Evolutionary conservation across 495 filamentous ascomycete species (phyloP), one percentile per base, ranked within the genome.

Genomic region (Daldinia bambusicola): DNA sequence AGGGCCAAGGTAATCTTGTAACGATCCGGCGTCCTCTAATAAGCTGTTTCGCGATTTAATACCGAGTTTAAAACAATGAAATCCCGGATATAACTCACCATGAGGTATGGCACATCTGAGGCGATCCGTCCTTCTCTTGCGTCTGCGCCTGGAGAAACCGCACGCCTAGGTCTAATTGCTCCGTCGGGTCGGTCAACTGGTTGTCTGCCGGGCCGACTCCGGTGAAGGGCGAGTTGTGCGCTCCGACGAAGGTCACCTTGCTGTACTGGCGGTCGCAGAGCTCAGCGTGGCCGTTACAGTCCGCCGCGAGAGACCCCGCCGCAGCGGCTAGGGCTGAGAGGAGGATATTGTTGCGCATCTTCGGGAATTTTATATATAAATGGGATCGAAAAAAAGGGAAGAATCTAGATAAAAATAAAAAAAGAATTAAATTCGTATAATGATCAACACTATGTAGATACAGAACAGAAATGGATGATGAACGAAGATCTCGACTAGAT

Each of bases 131-230:
- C n/a, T 82, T 76, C 8, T 82, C 80, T 72, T 94, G 92, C 4
- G 86, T 88, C 79, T 95, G 90, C 61, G 89, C 90, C 82, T 94
- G 91, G 6, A 97, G 86, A 85, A 93, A 93, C 52, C 93, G 89
- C 66, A 95, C 81, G 6, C 93, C 93, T 70, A 91, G 90, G 69
- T 93, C 84, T 40, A 97, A 79, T 78, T 95, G 92, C n/a, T 84
- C 76, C 3, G 84, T 82, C 51, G 94, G 90, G 20, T 80, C 77
- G 9, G 89, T 77, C 2, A 80, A 79, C 75, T 97, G 93, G 74
- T 95, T 95, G 59, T 89, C 83, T 10, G 79, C 89, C 85, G 76
- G 89, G 80, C 80, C 80, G 68, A 78, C 70, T 30, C 87, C 86
- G 22, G 86, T 85, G 77, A 97, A 97, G 0, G 90, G 90, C 22